These are phyloP conservation scores for Alternaria arborescens DNA, from an alignment of 2,329 filamentous ascomycete species.

Conservation along the genomic window DNA sequence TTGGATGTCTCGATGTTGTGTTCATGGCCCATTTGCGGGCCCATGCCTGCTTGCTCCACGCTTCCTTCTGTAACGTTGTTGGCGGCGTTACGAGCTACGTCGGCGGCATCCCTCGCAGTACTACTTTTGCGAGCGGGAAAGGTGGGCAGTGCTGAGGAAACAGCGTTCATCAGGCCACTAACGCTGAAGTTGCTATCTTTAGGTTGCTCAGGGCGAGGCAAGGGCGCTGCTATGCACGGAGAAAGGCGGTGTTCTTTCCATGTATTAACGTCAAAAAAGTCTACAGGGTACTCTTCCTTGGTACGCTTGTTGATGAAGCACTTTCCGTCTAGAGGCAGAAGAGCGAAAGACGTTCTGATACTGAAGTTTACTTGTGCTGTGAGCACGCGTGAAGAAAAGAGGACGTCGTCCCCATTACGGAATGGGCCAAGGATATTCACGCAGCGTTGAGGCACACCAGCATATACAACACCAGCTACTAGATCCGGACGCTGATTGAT, in stretches of 20 bases:
- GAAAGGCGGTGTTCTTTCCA: conserved; percentile 84
- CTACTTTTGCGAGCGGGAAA: conserved; percentile 47
- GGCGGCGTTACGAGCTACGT: conserved; percentile 37
- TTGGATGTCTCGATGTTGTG: conserved; percentile 35
- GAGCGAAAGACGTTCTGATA: conserved; percentile 82
- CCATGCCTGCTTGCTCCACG: conserved; percentile 49
- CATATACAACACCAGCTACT: conserved; percentile 85
- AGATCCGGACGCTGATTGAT: conserved; percentile 86
- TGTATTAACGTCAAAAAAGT: conserved; percentile 81
- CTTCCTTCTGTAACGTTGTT: conserved; percentile 40
- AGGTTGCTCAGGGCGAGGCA: conserved; percentile 63
- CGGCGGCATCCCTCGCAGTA: conserved; percentile 24
- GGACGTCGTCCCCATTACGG: conserved; percentile 89
- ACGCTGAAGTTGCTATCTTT: conserved; percentile 52
- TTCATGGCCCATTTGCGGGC: conserved; percentile 58
- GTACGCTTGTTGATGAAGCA: conserved; percentile 88
- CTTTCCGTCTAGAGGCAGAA: conserved; percentile 84
- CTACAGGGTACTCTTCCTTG: conserved; percentile 78
- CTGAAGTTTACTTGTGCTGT: conserved; percentile 95
- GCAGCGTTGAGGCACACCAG: conserved; percentile 83
- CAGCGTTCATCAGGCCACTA: conserved; percentile 56
- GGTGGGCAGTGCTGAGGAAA: conserved; percentile 57
- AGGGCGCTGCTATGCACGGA: conserved; percentile 75
- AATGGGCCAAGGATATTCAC: conserved; percentile 91
- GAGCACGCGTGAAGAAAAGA: conserved; percentile 86